Evolutionary conservation across 768 basidiomycete species (phyloP), one percentile per base, ranked within the genome.

Genomic region (Clathrus columnatus): DNA sequence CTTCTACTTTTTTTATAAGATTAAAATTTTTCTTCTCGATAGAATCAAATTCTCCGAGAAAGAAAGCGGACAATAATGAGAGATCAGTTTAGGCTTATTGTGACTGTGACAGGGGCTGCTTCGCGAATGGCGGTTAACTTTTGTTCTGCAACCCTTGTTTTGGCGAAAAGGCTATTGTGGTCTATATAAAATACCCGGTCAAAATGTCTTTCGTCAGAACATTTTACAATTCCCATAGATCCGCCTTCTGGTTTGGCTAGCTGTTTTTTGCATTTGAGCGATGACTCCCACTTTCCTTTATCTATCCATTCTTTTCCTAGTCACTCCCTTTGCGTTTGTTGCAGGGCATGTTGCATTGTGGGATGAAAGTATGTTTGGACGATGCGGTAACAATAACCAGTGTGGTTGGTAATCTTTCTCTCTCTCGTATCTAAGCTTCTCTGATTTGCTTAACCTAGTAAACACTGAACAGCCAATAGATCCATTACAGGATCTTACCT

Each of bases 401-500:
- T 55, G 54, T 46, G 27, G 54, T 55, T n/a, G 4, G 54, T 48
- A 47, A 14, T n/a, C 26, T 8, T 48, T 47, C 17, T 30, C n/a
- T 6, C 10, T 27, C 24, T 29, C 54, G 1, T 10, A 24, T 16
- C 14, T 2, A 36, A 16, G 14, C 29, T 8, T 48, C 24, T 16
- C 42, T 29, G 10, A 23, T 11, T 23, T 46, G 32, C 54, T 2
- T 17, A 10, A 3, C 7, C 10, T 41, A 55, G 54, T 2, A 18
- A 48, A 55, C 45, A 26, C 21, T 7, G 24, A 14, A 17, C 23
- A 55, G 26, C 83, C 85, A 23, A 81, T 73, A 5, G 58, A 62
- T 0, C 75, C 76, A 2, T 69, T 75, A 24, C 42, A 56, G 49
- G 63, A 56, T 71, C 68, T 52, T 65, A 70, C 62, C 51, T 79